These are phyloP conservation scores for Kodamaea laetipori DNA, from an alignment of 805 yeast genomes.

Conservation along the genomic window DNA sequence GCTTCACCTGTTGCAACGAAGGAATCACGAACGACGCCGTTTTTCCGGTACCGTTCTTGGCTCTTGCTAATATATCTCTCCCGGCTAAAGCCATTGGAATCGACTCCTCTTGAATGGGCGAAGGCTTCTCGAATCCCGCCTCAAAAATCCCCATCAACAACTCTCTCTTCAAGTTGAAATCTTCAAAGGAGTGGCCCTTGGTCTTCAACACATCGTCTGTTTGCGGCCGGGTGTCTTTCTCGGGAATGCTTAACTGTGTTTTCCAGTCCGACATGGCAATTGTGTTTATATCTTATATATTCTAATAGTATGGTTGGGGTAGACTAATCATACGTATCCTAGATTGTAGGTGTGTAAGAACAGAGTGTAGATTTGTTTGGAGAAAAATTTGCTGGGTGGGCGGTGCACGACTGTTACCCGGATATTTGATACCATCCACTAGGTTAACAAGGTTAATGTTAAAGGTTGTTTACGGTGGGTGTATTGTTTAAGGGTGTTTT, in stretches of 20 bases:
- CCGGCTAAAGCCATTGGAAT: constrained; percentile 96
- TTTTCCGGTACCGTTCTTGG: constrained; percentile 98
- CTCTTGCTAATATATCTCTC: constrained; percentile 94
- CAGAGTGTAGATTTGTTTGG: too few species aligned
- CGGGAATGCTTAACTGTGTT: constrained; percentile 68
- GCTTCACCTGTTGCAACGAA: constrained; percentile 82
- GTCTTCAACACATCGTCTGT: constrained; percentile 94
- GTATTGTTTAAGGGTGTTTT: too few species aligned
- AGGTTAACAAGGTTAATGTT: too few species aligned
- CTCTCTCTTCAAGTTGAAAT: constrained; percentile 87
- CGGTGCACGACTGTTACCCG: too few species aligned
- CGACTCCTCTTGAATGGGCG: constrained; percentile 96
- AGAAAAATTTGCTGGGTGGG: too few species aligned
- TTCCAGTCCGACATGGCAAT: constrained; percentile 56
- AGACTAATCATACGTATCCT: neutral
- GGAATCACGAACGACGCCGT: constrained; percentile 98
- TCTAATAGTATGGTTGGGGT: neutral
- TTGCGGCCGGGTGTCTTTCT: constrained; percentile 89
- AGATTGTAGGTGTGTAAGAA: too few species aligned
- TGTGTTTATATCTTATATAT: neutral
- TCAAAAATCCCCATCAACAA: constrained; percentile 97
- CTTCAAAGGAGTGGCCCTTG: constrained; percentile 89
- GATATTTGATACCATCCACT: too few species aligned
- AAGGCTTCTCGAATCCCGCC: constrained; percentile 97
- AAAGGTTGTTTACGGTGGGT: too few species aligned